These are phyloP conservation scores for Thyridium curvatum DNA, from an alignment of 2,329 filamentous ascomycete species.

Conservation along the genomic window DNA sequence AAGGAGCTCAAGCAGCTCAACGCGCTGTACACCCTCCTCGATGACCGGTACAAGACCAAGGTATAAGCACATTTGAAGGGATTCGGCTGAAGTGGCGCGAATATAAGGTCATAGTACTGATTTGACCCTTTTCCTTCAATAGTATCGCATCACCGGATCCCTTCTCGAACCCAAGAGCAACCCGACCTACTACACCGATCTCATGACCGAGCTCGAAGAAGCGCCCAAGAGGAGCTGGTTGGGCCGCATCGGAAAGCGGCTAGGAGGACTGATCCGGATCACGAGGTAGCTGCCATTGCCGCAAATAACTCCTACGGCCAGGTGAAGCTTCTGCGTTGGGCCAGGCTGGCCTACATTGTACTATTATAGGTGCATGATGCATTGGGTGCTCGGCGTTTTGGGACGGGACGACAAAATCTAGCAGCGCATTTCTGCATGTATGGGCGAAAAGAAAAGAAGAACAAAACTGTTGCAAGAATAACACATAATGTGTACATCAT, in stretches of 20 bases:
- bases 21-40: constrained; percentile 51
- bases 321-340: no score
- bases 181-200: constrained; percentile 56
- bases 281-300: constrained; percentile 3
- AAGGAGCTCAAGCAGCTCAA: constrained; percentile 51
- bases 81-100: no score
- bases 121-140: no score
- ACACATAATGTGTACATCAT: no score
- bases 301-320: no score
- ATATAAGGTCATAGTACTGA: no score
- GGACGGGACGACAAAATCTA: no score
- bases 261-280: constrained; percentile 55
- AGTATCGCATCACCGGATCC: constrained; percentile 42
- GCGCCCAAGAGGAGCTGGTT: constrained; percentile 52
- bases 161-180: constrained; percentile 55
- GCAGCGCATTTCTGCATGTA: no score
- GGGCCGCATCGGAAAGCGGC: constrained; percentile 42
- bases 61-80: no score
- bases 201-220: constrained; percentile 56
- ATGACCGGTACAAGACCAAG: constrained; percentile 51
- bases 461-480: background rate
- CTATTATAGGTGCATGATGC: no score
- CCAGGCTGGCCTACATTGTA: no score
- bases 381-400: no score
- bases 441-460: background rate